Conservation (phyloP, 116 monocot genomes). For the Zostera marina region DNA sequence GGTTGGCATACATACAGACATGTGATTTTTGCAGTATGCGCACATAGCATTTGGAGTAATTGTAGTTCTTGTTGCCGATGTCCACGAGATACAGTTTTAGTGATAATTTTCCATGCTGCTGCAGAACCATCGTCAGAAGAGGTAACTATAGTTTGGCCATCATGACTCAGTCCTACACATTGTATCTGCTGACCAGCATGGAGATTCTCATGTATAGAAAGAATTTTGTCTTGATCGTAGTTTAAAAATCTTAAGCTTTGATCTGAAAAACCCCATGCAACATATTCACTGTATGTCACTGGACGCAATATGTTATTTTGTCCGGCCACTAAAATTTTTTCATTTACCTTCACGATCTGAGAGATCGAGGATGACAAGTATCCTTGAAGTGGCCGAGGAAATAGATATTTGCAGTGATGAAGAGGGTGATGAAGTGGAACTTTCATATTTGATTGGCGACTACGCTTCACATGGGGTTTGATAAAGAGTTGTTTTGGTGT, state of each 20-base stretch:
- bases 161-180: constrained; percentile 72
- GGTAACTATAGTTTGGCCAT: constrained; percentile 68
- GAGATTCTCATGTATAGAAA: constrained; percentile 82
- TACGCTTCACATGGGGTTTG: constrained; percentile 62
- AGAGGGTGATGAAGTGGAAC: constrained; percentile 52
- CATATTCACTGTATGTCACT: constrained; percentile 54
- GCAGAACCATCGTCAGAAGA: constrained; percentile 85
- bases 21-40: constrained; percentile 67
- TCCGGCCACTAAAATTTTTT: constrained; percentile 62
- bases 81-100: constrained; percentile 26
- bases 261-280: constrained; percentile 97
- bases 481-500: constrained; percentile 93
- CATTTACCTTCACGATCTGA: constrained; percentile 65
- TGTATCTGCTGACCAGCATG: constrained; percentile 89
- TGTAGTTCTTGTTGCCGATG: constrained; percentile 24
- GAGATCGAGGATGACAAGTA: constrained; percentile 36
- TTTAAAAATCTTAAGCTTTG: constrained; percentile 68
- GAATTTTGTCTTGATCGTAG: constrained; percentile 82
- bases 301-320: constrained; percentile 66
- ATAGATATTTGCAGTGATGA: constrained; percentile 33
- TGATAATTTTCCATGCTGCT: constrained; percentile 62
- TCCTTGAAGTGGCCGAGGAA: constrained; percentile 39
- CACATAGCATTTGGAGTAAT: constrained; percentile 56
- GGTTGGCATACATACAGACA: constrained; percentile 86
- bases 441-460: constrained; percentile 40